Base-by-base conservation (phyloP, 129 eudicot genomes). In the Flaveria brownii region DNA sequence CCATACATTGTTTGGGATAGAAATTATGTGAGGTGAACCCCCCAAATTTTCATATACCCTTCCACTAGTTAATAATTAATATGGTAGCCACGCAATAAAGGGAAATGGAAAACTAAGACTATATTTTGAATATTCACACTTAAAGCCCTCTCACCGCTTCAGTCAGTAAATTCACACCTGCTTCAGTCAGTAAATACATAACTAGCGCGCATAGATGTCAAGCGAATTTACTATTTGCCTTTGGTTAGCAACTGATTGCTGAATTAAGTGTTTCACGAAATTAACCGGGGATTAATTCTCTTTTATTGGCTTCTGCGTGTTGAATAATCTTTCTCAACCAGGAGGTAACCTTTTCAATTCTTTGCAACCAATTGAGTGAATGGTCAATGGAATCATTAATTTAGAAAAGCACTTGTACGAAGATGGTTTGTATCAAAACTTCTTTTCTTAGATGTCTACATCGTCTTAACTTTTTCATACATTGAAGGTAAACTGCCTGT, bases 51-150 rank as follows among this genome's bases (percentile, higher is more conserved):
- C 20, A 25, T 25, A n/a, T 56, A 59, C 41, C 66, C 42, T 45
- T 63, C 50, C 62, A 28, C 41, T 45, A 18, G 18, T 75, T 16
- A 50, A 51, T 26, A 26, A 26, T 26, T 26, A 26, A 30, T 22
- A 36, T 65, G 39, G 51, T 46, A 36, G 33, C 39, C 20, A 49
- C 50, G 15, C 52, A 63, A 39, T 51, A 49, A 47, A 76, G 39
- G 18, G 51, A 47, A 76, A 28, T 63, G 5, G 57, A 74, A 20
- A 65, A 33, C 9, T 22, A 9, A 50, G 39, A 67, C 80, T 30
- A 64, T 76, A 47, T 17, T 50, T 39, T 13, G 20, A 65, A 50
- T 20, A 12, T 47, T 15, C 4, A n/a, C 28, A 42, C 50, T 75
- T 11, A 7, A 46, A 46, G 51, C 15, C 14, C 9, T 60, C 45